Evolutionary conservation across 1,139 yeast genomes (phyloP).

Genomic region (Kodamaea sp.): DNA sequence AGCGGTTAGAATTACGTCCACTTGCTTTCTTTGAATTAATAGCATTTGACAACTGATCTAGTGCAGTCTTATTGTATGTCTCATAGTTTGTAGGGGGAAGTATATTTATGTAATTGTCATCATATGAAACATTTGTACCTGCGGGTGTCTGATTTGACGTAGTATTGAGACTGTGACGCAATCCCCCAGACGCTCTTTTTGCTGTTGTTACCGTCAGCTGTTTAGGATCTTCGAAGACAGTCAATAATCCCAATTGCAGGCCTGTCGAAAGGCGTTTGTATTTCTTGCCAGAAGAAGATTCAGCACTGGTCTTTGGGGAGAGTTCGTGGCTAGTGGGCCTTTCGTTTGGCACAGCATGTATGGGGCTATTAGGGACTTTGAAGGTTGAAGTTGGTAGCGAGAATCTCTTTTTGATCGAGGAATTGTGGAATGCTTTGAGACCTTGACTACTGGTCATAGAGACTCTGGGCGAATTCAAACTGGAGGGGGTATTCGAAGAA

Average conservation of each 20-base stretch:
- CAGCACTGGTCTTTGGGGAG: slow-evolving; percentile 7
- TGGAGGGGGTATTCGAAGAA: slow-evolving; percentile 18
- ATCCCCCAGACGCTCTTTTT: slow-evolving; percentile 8
- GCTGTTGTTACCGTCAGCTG: slow-evolving; percentile 1
- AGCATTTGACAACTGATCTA: slow-evolving; percentile 30
- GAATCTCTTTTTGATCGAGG: slow-evolving; percentile 29
- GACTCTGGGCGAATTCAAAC: slow-evolving; percentile 16
- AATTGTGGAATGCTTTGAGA: slow-evolving; percentile 40
- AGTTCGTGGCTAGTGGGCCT: not conserved
- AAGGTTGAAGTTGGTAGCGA: slow-evolving; percentile 24
- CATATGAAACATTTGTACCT: too few relatives aligned
- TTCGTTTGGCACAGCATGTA: slow-evolving; percentile 8
- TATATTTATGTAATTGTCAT: slow-evolving; percentile 32
- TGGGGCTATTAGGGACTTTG: slow-evolving; percentile 9
- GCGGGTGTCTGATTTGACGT: too few relatives aligned
- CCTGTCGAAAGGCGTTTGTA: slow-evolving; percentile 41
- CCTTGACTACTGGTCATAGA: slow-evolving; percentile 12
- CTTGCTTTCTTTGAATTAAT: slow-evolving; percentile 11
- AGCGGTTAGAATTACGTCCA: slow-evolving; percentile 26
- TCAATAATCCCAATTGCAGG: slow-evolving; percentile 40
- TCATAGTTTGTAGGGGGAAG: slow-evolving; percentile 28
- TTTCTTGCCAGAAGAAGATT: slow-evolving; percentile 24
- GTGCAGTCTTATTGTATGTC: slow-evolving; percentile 37
- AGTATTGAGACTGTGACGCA: too few relatives aligned
- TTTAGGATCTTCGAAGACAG: slow-evolving; percentile 40